Base-by-base conservation (phyloP, 2,329 filamentous ascomycete genomes). In the Aspergillus fumigatus region DNA sequence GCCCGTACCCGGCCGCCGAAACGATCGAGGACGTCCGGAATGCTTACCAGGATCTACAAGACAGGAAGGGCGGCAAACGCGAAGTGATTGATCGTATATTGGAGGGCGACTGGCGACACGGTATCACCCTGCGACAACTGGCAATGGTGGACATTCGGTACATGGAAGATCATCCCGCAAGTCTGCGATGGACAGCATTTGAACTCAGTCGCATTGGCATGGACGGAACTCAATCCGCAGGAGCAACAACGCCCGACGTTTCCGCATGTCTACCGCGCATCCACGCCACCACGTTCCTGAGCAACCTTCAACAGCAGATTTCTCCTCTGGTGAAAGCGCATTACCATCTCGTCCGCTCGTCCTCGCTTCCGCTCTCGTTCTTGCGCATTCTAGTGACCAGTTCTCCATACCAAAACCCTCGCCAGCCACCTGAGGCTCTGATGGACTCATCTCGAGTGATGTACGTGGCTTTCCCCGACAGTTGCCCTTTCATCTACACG, bases 281-380 rank as follows among this genome's bases (percentile, higher is more conserved):
- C 66, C 89, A 95, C 66, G 88, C 90, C 1, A 85, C 88, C 4
- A 89, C 88, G 0, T 96, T 96, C 70, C 78, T 95, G 40, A 84
- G 84, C 61, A 88, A 87, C 62, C 82, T 96, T 2, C 88, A 92
- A 63, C 79, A 80, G 43, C 87, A 92, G 67, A 82, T 92, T 19
- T 79, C 90, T 1, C 89, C 90, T 1, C 82, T 94, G 57, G 84
- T 92, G 64, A 95, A 94, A 72, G 88, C 89, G 4, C 89, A 95
- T 73, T 94, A 90, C 71, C 87, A 90, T 64, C 84, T 94, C 58
- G 86, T 88, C 62, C 84, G 87, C n/a, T 87, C 89, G 53, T 80
- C 82, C 53, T 79, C 81, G 1, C 65, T 77, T 7, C 84, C 89
- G 0, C 77, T 94, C 3, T 81, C 89, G 1, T 79, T 94, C 26